These are phyloP conservation scores for Dactylellina sp. DNA, from an alignment of 2,329 filamentous ascomycete species.

Conservation along the genomic window DNA sequence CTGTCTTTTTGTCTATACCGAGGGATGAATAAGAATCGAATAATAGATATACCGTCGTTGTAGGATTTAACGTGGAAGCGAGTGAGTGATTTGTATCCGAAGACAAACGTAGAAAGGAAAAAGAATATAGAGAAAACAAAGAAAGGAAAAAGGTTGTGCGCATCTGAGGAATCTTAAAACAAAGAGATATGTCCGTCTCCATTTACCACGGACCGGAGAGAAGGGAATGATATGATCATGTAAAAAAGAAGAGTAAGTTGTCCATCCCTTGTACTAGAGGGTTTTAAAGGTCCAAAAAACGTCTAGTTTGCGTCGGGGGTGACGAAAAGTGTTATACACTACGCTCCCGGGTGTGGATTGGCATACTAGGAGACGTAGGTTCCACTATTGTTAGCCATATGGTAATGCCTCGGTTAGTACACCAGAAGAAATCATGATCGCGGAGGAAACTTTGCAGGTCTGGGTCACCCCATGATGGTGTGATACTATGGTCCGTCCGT, in stretches of 20 bases:
- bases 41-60: constrained; percentile 2
- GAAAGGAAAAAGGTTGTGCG: constrained; percentile 30
- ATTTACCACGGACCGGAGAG: constrained; percentile 41
- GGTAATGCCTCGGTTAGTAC: constrained; percentile 42
- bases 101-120: background rate
- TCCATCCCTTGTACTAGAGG: constrained; percentile 27
- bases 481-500: constrained; percentile 1
- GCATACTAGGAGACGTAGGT: constrained; percentile 36
- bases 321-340: constrained; percentile 54
- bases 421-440: constrained; percentile 32
- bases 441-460: background rate
- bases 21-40: constrained; percentile 5
- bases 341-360: constrained; percentile 26
- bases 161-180: constrained; percentile 49
- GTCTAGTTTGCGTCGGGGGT: constrained; percentile 30
- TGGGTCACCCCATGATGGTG: background rate
- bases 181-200: constrained; percentile 46
- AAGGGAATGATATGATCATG: constrained; percentile 45
- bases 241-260: constrained; percentile 33
- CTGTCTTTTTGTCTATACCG: constrained; percentile 27
- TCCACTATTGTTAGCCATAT: constrained; percentile 57
- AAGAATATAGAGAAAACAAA: background rate
- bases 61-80: background rate
- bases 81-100: background rate
- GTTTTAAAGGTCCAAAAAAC: constrained; percentile 21